Conservation (phyloP, 352 stramenopile species). For the Globisporangium barbulae region DNA sequence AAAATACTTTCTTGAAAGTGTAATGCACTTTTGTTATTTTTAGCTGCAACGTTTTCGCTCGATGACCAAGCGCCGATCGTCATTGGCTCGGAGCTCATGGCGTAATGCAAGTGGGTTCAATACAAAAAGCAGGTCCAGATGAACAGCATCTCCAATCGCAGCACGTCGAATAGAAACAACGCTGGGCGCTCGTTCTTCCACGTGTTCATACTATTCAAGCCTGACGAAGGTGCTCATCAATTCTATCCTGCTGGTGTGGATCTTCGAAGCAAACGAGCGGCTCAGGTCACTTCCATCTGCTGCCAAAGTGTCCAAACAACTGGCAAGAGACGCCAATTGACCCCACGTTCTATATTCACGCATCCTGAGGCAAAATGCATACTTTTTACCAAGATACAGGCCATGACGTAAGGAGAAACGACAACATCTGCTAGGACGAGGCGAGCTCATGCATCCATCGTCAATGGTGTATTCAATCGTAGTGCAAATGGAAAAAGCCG, state of each 20-base stretch:
- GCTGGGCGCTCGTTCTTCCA: too few species aligned
- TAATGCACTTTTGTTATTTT: background rate
- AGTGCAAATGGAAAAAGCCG: background rate
- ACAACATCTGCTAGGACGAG: too few species aligned
- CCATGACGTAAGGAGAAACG: too few species aligned
- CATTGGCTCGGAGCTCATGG: background rate
- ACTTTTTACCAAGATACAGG: too few species aligned
- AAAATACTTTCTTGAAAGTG: background rate
- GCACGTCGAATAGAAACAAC: too few species aligned
- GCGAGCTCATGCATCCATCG: background rate
- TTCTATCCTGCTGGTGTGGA: too few species aligned
- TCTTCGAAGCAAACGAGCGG: background rate
- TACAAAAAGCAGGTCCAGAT: too few species aligned
- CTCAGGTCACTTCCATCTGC: background rate
- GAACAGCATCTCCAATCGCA: too few species aligned
- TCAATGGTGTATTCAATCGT: constrained; percentile 1
- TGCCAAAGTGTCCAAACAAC: background rate
- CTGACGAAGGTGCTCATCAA: too few species aligned
- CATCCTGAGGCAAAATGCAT: background rate
- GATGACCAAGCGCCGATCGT: too few species aligned
- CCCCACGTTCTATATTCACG: background rate
- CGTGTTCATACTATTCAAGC: too few species aligned
- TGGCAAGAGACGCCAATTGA: background rate
- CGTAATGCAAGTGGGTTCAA: background rate
- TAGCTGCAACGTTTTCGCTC: background rate